Evolutionary conservation across 1,284 basidiomycete genomes (phyloP), one percentile per base, ranked within the genome.

Genomic region (Athelia psychrophila): DNA sequence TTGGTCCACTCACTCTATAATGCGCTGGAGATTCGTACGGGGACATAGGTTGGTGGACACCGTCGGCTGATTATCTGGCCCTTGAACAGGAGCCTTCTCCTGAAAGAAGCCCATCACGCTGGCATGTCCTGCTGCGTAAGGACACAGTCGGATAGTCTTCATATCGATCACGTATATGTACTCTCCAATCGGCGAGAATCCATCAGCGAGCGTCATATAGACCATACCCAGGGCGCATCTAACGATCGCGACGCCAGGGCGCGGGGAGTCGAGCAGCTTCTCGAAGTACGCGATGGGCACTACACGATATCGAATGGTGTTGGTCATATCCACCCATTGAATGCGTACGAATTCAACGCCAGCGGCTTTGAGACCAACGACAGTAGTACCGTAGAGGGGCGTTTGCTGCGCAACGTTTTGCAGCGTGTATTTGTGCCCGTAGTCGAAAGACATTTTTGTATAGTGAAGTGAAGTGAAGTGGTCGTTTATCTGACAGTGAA

Each of bases 41-140:
- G 85, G 82, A 55, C 86, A 88, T 8, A 77, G 55, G 9, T 74
- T 64, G 25, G 79, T 54, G 2, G 69, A 65, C 1, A 62, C 58
- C 15, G 51, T 52, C 0, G 68, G 69, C n/a, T 64, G 65, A 8
- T 60, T 56, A 12, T 59, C 61, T 15, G 63, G 64, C 10, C 33
- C 33, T 35, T 35, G 10, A 22, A 69, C 55, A 0, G 77, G 72
- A 1, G 57, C 57, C 57, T 84, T 84, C 59, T 85, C 76, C 61
- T 86, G 71, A 61, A 86, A 84, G 72, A 75, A 83, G 2, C 86
- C 86, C 67, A 86, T 72, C 19, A 88, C 68, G 51, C 66, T 77
- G 2, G 77, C 82, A 56, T 86, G 82, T 0, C 78, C 77, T 0
- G 77, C 75, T 1, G 81, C 78, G 51, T 83, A 86, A 12, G 74